A percentile compares a stretch with the other conserved stretches of the same genome.
Evolutionary conservation across 2,329 filamentous ascomycete genomes (phyloP).

Genomic region (Aspergillus persii): DNA sequence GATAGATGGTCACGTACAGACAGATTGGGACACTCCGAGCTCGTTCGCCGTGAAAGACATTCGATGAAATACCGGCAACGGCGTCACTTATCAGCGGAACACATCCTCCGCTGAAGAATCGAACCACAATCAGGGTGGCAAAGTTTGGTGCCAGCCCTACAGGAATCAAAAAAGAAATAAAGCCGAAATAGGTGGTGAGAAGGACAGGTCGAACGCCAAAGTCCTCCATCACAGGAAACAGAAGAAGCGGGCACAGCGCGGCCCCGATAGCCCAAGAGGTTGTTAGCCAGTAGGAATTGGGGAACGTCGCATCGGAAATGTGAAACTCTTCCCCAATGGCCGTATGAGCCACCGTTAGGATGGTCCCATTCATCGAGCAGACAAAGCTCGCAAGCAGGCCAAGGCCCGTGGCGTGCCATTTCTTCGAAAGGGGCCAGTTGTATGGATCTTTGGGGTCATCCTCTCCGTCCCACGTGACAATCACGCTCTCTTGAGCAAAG

Average conservation of each 20-base stretch:
- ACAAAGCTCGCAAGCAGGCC: constrained; percentile 33
- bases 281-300: constrained; percentile 33
- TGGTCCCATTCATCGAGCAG: constrained; percentile 37
- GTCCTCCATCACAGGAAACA: constrained; percentile 38
- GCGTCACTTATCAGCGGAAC: constrained; percentile 41
- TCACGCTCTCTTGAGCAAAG: too few relatives aligned
- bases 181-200: constrained; percentile 34
- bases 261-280: constrained; percentile 34
- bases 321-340: constrained; percentile 37
- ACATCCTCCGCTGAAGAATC: constrained; percentile 44
- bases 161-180: constrained; percentile 43
- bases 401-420: constrained; percentile 35
- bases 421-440: constrained; percentile 36
- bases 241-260: constrained; percentile 25
- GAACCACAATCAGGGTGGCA: constrained; percentile 42
- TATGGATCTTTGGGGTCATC: constrained; percentile 39
- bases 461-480: too few relatives aligned
- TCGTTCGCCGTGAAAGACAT: constrained; percentile 30
- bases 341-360: constrained; percentile 37
- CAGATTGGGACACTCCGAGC: constrained; percentile 40
- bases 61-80: constrained; percentile 27
- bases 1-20: constrained; percentile 40
- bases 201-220: constrained; percentile 44
- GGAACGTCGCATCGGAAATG: constrained; percentile 29
- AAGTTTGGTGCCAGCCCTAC: constrained; percentile 45